Evolutionary conservation across 2,329 filamentous ascomycete genomes (phyloP), one percentile per base, ranked within the genome.

Genomic region (Ophiostoma perfectum): DNA sequence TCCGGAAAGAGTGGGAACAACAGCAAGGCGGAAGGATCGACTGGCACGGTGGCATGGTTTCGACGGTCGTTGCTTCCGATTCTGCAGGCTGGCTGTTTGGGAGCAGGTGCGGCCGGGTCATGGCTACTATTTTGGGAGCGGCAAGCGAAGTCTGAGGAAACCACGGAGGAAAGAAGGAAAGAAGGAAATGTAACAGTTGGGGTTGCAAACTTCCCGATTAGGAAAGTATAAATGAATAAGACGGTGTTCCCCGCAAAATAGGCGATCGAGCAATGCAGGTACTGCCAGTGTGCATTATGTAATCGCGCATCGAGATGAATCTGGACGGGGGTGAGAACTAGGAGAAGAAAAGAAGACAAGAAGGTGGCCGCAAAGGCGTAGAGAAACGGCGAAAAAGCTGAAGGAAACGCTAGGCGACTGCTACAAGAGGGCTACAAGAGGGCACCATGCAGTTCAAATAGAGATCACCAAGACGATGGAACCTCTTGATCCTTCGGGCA

Each of bases 161-260:
- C 27, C 2, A 27, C 27, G 27, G 27, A 27, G 27, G 27, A 27
- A 27, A 27, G 27, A 27, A 27, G 27, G 27, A 27, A 27, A 27
- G 27, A 27, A 27, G 27, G 27, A 27, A 27, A 27, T 27, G 27
- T 27, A 27, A 49, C 45, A 45, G 42, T 45, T 45, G 47, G 8
- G 49, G 41, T 65, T 68, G 27, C 44, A 55, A 66, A 60, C 52
- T 62, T 68, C 67, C 68, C 60, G 18, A 69, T 47, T 69, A 69
- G 68, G 68, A 58, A 69, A 60, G 58, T 58, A 64, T 39, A 64
- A 60, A 58, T 12, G 11, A 36, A 27, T 12, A 49, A n/a, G 41
- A 18, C 47, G 16, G 11, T 27, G 27, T 42, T 45, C 41, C 41
- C 41, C 41, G 63, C 63, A 52, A 18, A 36, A 12, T 7, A 55